Percentiles rank a stretch among this genome's conserved stretches.
Conservation (phyloP, 2,329 filamentous ascomycete species). For the Albophoma yamanashiensis region DNA sequence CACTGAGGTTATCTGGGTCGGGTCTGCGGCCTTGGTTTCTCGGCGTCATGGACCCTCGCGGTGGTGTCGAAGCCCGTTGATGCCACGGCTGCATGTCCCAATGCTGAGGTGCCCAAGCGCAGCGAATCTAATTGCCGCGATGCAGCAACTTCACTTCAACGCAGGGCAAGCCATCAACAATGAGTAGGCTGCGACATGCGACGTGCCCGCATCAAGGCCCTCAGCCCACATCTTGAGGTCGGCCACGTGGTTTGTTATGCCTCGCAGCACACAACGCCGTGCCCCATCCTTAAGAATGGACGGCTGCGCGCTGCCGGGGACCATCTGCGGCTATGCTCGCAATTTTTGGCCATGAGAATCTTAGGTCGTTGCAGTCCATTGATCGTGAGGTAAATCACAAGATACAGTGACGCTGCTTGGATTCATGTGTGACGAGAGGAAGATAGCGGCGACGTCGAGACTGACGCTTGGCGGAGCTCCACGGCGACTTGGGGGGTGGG, state of each 20-base stretch:
- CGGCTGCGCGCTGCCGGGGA: not conserved
- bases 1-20: not conserved
- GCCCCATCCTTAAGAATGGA: not conserved
- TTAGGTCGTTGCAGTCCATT: conserved; percentile 3
- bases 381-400: conserved; percentile 4
- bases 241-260: not conserved
- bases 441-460: conserved; percentile 3
- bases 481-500: conserved; percentile 5
- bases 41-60: not conserved
- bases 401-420: conserved; percentile 5
- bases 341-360: not conserved
- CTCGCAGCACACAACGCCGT: not conserved
- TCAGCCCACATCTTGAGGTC: not conserved
- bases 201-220: conserved; percentile 4
- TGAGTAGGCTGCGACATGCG: conserved; percentile 4
- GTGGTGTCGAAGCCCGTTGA: not conserved
- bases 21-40: not conserved
- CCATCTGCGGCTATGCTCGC: conserved; percentile 1
- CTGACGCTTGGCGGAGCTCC: not conserved
- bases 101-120: not conserved
- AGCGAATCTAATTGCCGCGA: conserved; percentile 1
- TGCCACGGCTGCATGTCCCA: not conserved
- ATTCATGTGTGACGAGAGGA: conserved; percentile 2
- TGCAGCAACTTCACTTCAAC: conserved; percentile 5
- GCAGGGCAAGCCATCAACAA: not conserved